Evolutionary conservation across 2,329 filamentous ascomycete genomes (phyloP).

Genomic region (Coniochaeta sp.): DNA sequence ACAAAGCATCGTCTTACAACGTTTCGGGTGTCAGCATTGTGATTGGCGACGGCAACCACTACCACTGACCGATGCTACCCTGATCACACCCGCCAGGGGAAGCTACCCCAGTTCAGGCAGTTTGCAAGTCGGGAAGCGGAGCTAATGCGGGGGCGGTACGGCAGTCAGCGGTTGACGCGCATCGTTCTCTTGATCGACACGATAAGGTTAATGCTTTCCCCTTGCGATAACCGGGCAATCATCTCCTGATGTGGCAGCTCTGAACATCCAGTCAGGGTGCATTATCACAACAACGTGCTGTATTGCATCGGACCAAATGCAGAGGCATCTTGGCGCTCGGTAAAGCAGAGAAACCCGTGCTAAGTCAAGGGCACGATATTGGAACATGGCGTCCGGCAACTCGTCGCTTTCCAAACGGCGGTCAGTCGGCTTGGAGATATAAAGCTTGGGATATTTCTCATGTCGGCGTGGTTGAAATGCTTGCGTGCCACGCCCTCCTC

Average conservation of each 20-base stretch:
- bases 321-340: background rate
- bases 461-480: background rate
- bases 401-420: background rate
- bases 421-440: background rate
- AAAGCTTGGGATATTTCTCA: background rate
- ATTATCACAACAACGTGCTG: background rate
- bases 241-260: background rate
- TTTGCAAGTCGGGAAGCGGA: background rate
- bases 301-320: background rate
- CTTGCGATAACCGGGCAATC: background rate
- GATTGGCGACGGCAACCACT: background rate
- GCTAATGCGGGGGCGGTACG: background rate
- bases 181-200: background rate
- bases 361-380: background rate
- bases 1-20: background rate
- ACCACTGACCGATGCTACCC: background rate
- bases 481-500: background rate
- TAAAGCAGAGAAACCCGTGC: background rate
- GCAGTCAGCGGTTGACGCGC: background rate
- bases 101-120: background rate
- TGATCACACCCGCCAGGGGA: background rate
- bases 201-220: background rate
- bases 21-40: background rate
- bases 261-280: background rate
- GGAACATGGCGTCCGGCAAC: background rate